Evolutionary conservation across 1,284 basidiomycete genomes (phyloP).

Genomic region (Marasmius tenuissimus): DNA sequence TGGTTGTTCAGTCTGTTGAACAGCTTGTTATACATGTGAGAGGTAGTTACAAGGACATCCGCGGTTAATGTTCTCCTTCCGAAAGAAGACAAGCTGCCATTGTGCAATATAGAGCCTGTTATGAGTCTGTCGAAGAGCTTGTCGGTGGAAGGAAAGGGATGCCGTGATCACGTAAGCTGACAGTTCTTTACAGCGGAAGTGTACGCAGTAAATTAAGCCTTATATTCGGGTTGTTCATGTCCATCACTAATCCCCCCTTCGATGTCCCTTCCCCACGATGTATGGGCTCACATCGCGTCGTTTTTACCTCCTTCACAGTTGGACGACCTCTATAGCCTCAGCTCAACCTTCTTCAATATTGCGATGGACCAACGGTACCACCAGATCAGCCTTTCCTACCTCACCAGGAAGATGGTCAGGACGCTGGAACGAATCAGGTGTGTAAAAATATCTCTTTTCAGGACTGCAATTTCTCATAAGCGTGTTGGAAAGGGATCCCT

Average conservation of each 20-base stretch:
- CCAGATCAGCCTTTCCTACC: slow-evolving; percentile 15
- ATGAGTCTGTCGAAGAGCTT: not conserved
- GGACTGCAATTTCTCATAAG: not conserved
- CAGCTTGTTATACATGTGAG: no score
- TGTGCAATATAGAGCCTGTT: no score
- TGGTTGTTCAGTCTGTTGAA: no score
- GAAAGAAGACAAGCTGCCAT: no score
- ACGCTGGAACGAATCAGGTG: slow-evolving; percentile 8
- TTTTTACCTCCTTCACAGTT: slow-evolving; percentile 20
- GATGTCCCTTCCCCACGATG: slow-evolving; percentile 15
- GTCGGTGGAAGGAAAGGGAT: not conserved
- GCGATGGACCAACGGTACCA: slow-evolving; percentile 25
- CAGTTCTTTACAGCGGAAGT: not conserved
- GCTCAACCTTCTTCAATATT: slow-evolving; percentile 24
- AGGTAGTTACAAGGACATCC: no score
- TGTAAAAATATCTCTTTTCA: not conserved
- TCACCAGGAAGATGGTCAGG: slow-evolving; percentile 8
- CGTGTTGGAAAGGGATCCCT: slow-evolving; percentile 35
- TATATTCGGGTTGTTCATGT: not conserved
- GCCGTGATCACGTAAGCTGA: not conserved
- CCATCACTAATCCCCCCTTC: not conserved
- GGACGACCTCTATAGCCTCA: slow-evolving; percentile 21
- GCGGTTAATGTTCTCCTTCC: no score
- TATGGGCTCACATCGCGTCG: slow-evolving; percentile 25
- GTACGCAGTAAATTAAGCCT: not conserved